Evolutionary conservation across 148 eudicot genomes (phyloP), one percentile per base, ranked within the genome.

Genomic region (Diospyros kaki): DNA sequence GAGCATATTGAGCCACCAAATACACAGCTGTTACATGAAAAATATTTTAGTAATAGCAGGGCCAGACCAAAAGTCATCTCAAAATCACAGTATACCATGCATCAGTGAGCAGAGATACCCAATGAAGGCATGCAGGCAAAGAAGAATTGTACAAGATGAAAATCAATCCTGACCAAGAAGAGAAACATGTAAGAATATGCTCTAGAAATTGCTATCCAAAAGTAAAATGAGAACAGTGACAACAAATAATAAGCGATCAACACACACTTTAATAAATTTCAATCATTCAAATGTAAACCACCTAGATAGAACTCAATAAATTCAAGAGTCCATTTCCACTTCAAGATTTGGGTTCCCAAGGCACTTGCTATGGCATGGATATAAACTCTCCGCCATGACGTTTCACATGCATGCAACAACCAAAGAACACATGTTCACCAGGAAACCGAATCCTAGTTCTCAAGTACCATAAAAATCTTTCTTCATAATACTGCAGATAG

Each of bases 111-210:
- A 67, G 53, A 78, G 45, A 68, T 94, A 94, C 98, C 98, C 73
- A 94, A 74, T 62, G 97, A 89, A 75, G 98, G 96, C 89, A 90
- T 41, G 89, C 89, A 89, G 75, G 80, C 96, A 78, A 92, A 92
- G 86, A 94, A 90, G 66, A 94, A 85, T 64, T 90, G 96, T 77
- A 94, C 97, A 85, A 94, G 79, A 86, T 90, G 96, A 78, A 90
- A 92, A 81, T 94, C 97, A 9, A 94, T 11, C 97, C 98, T 94
- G 94, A 28, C 51, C 60, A 79, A 9, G 69, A 74, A 68, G 5
- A 68, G 44, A 72, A 54, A 55, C 56, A 72, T 83, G 15, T 28
- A 28, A 76, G 83, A 78, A 39, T 45, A 75, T 64, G 56, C 69
- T 64, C 12, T 41, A 78, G 71, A 73, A 44, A 75, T 18, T 46